Base-by-base conservation (phyloP, 441 rosid genomes). In the Hura crepitans region DNA sequence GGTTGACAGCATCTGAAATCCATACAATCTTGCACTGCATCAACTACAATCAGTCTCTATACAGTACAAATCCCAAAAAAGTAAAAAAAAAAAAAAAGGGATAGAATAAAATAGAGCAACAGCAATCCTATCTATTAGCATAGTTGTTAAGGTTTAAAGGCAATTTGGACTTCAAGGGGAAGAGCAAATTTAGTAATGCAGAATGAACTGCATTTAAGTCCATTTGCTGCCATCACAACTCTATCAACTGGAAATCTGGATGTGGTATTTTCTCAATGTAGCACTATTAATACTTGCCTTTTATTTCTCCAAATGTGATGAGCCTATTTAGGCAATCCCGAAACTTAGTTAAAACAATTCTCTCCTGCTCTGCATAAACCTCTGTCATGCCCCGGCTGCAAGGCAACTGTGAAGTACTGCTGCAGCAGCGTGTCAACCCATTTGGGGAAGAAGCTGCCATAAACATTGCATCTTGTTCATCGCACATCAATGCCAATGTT, bases 401-500 rank as follows among this genome's bases (percentile, higher is more conserved):
- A 62, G 85, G 81, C 74, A 86, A 69, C 80, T 84, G 87, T 62
- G 85, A 82, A 68, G 85, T 78, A 74, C 83, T 63, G 78, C 80
- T 74, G 70, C 86, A 77, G 78, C 88, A 81, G 72, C 81, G 86
- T 45, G 81, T 77, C 71, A 81, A 78, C 57, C 87, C 84, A 72
- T 78, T 83, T 57, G 92, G 84, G 47, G 96, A 85, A 78, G 94
- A 66, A 70, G 91, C 81, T 61, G 87, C 80, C 83, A 85, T 77
- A 51, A 85, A 80, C 76, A 90, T 78, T 22, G 90, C 73, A 70
- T 89, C 96, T 64, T 87, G 87, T 60, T 95, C 97, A 75, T 95
- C 98, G 65, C 99, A 96, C 99, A 96, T 91, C 81, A 96, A 86
- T 65, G 90, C 98, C 87, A 96, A 83, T 51, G 99, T 91, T 79